Evolutionary conservation across 441 rosid species (phyloP).

Genomic region (Erysimum pusillum): DNA sequence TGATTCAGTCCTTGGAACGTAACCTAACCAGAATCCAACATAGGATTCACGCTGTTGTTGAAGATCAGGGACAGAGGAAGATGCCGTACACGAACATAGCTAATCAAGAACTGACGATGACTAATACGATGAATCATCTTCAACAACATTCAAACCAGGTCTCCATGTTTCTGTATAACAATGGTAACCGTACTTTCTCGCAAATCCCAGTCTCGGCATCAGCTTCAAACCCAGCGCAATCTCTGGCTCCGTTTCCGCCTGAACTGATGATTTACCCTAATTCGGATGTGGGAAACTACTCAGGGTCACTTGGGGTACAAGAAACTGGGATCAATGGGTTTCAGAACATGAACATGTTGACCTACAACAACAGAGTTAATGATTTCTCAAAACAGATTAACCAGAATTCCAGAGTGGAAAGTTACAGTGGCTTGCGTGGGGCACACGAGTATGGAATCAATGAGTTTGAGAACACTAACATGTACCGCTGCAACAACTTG

Average conservation of each 20-base stretch:
- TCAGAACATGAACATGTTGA: conserved; percentile 11
- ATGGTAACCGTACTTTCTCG: conserved; percentile 5
- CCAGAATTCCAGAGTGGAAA: conserved; percentile 17
- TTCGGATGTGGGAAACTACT: conserved; percentile 11
- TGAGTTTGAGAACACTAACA: conserved; percentile 13
- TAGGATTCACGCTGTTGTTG: conserved; percentile 24
- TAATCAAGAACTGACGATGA: conserved; percentile 32
- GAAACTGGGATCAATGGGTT: conserved; percentile 2
- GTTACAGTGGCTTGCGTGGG: neutral
- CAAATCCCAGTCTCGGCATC: conserved; percentile 24
- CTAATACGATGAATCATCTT: conserved; percentile 23
- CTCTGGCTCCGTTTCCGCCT: conserved; percentile 27
- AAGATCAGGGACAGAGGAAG: conserved; percentile 35
- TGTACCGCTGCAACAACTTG: neutral
- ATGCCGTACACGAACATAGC: conserved; percentile 28
- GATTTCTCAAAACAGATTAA: conserved; percentile 2
- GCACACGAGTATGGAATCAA: neutral
- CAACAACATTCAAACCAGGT: conserved; percentile 32
- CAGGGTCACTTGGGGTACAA: conserved; percentile 7
- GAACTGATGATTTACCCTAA: conserved; percentile 9
- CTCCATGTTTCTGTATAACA: conserved; percentile 11
- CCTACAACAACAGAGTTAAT: conserved; percentile 9
- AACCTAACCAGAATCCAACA: conserved; percentile 10
- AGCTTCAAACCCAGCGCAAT: conserved; percentile 25
- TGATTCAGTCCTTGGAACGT: conserved; percentile 35